These are phyloP conservation scores for Candida saitoana DNA, from an alignment of 805 yeast genomes.

Conservation along the genomic window DNA sequence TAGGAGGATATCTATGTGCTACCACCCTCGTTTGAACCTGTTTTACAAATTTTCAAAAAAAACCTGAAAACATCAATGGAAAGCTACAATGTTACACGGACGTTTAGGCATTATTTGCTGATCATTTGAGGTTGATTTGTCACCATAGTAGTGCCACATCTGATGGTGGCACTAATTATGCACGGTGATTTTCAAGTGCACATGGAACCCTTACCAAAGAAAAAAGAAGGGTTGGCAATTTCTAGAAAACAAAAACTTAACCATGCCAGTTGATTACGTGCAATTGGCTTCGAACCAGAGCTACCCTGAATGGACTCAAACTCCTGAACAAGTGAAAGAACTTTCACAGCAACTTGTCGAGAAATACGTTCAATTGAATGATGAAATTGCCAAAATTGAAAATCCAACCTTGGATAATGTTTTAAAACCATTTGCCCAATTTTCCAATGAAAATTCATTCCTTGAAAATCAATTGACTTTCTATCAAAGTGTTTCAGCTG, in stretches of 20 bases:
- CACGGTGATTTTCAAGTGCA: neutral
- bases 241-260: neutral
- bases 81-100: too few species aligned
- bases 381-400: slow-evolving; percentile 45
- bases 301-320: slow-evolving; percentile 54
- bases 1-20: too few species aligned
- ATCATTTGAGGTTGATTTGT: too few species aligned
- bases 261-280: slow-evolving; percentile 13
- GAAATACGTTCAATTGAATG: slow-evolving; percentile 44
- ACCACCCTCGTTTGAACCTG: too few species aligned
- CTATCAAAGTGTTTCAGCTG: slow-evolving; percentile 67
- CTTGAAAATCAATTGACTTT: slow-evolving; percentile 54
- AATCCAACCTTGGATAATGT: slow-evolving; percentile 55
- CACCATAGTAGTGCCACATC: neutral
- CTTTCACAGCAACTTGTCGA: slow-evolving; percentile 44
- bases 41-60: too few species aligned
- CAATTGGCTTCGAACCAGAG: slow-evolving; percentile 7
- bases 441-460: slow-evolving; percentile 47
- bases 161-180: neutral
- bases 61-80: too few species aligned
- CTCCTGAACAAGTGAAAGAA: slow-evolving; percentile 46
- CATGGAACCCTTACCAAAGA: neutral
- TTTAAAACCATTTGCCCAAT: slow-evolving; percentile 48
- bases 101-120: too few species aligned
- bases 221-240: neutral